Conservation (phyloP, 176 grass and related monocot genomes). For the Oropetium thomaeum region DNA sequence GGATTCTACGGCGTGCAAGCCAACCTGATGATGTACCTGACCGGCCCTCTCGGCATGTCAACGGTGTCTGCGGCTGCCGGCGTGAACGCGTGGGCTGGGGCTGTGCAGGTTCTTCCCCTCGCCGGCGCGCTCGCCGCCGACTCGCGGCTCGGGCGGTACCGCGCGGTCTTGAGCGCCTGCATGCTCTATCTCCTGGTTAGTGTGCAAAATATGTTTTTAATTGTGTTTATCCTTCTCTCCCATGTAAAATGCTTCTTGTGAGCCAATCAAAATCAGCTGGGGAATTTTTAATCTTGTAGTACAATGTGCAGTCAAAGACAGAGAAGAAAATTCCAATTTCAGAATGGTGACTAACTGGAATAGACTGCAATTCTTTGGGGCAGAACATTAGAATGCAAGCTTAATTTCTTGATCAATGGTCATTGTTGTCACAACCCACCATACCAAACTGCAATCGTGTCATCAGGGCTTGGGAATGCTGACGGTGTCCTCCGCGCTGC, state of each 20-base stretch:
- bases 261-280: too few relatives aligned
- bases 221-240: too few relatives aligned
- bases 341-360: too few relatives aligned
- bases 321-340: too few relatives aligned
- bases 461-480: conserved; percentile 69
- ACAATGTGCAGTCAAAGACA: too few relatives aligned
- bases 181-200: conserved; percentile 50
- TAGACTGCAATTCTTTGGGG: too few relatives aligned
- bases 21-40: conserved; percentile 77
- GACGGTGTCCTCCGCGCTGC: conserved; percentile 36
- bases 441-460: background rate
- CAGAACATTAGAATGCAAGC: too few relatives aligned
- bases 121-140: conserved; percentile 59
- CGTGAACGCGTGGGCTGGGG: conserved; percentile 52
- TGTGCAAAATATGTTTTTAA: too few relatives aligned
- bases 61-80: conserved; percentile 43
- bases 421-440: too few relatives aligned
- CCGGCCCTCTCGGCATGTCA: conserved; percentile 54
- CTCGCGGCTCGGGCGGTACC: conserved; percentile 50
- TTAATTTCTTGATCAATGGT: background rate
- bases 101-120: conserved; percentile 48
- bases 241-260: too few relatives aligned
- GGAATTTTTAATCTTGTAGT: too few relatives aligned
- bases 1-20: conserved; percentile 52
- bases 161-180: conserved; percentile 38